phyloP scores from a whole-genome alignment of 179 eudicot species.

The Monotropa hypopitys region DNA sequence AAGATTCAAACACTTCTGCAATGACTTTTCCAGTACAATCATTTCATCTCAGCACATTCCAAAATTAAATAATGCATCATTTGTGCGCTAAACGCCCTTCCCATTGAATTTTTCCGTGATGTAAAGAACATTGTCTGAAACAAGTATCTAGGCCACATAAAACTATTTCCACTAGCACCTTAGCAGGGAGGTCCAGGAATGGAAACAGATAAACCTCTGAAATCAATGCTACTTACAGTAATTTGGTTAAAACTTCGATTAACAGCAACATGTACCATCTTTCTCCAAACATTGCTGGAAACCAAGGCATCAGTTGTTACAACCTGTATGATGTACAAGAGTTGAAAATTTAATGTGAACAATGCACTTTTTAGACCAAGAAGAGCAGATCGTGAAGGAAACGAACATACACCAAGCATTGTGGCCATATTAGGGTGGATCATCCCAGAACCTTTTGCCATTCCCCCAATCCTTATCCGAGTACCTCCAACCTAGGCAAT shows the following conservation, averaged over 20 bases:
- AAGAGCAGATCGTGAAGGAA: slow-evolving; percentile 12
- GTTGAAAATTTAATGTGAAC: background rate
- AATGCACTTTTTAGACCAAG: background rate
- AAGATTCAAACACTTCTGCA: background rate
- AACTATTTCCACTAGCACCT: background rate
- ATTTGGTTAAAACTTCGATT: slow-evolving; percentile 94
- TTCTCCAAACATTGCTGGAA: slow-evolving; percentile 71
- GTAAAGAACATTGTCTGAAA: background rate
- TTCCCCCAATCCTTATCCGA: slow-evolving; percentile 68
- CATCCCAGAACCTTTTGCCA: slow-evolving; percentile 99
- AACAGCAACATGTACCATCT: slow-evolving; percentile 85
- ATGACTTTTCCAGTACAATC: background rate
- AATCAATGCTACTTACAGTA: slow-evolving; percentile 41
- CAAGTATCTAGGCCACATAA: background rate
- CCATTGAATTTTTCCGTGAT: background rate
- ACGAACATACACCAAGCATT: slow-evolving; percentile 93
- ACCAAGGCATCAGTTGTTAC: slow-evolving; percentile 87
- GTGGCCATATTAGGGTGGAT: slow-evolving; percentile 99
- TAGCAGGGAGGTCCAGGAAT: background rate
- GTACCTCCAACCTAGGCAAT: slow-evolving; percentile 54
- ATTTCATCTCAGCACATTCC: background rate
- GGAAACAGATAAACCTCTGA: background rate
- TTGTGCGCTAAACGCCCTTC: background rate
- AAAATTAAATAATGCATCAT: background rate
- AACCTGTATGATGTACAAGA: slow-evolving; percentile 36